Evolutionary conservation across 805 yeast species (phyloP).

Genomic region (Schwanniomyces sp.): DNA sequence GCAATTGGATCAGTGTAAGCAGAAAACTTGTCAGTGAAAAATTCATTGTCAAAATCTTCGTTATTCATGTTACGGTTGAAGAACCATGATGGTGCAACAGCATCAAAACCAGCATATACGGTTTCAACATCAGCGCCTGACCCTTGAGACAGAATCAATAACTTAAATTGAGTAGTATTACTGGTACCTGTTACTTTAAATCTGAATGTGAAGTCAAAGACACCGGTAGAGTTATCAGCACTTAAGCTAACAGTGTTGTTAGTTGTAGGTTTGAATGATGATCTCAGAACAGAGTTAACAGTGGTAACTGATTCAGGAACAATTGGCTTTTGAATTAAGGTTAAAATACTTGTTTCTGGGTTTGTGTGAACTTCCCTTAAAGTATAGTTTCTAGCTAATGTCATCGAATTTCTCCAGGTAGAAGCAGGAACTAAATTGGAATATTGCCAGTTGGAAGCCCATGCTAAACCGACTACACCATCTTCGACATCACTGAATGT

Average conservation of each 20-base stretch:
- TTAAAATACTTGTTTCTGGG: conserved; percentile 17
- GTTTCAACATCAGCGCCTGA: conserved; percentile 13
- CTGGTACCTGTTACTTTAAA: conserved; percentile 15
- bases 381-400: conserved; percentile 28
- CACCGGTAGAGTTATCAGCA: conserved; percentile 12
- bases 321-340: conserved; percentile 22
- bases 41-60: conserved; percentile 18
- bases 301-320: conserved; percentile 5
- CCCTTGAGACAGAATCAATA: conserved; percentile 12
- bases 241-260: conserved; percentile 4
- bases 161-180: conserved; percentile 8
- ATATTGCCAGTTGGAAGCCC: conserved; percentile 48
- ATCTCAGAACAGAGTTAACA: background rate
- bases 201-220: conserved; percentile 20
- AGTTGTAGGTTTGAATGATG: background rate
- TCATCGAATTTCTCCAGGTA: conserved; percentile 35
- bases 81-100: conserved; percentile 17
- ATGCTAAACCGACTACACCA: conserved; percentile 33
- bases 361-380: conserved; percentile 21
- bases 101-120: conserved; percentile 23
- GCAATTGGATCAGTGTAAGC: conserved; percentile 18
- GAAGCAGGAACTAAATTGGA: conserved; percentile 33
- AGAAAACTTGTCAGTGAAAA: conserved; percentile 22
- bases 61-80: conserved; percentile 23
- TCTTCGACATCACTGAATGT: conserved; percentile 22